Base-by-base conservation (phyloP, 2,329 filamentous ascomycete species). In the Aureobasidium leucospermi region DNA sequence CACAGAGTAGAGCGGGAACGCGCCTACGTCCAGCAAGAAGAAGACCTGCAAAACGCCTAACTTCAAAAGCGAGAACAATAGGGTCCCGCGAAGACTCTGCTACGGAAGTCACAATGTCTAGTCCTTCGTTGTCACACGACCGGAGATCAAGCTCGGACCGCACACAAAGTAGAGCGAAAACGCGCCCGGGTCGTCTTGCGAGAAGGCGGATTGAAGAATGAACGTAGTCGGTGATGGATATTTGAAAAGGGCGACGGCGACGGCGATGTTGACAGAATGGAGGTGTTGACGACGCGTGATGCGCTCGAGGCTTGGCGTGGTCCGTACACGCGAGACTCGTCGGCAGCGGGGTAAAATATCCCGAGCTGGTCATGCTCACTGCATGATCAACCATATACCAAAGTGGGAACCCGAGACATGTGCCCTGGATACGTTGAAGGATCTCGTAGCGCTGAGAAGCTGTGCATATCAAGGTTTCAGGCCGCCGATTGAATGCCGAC, bases 1-100 rank as follows among this genome's bases (percentile, higher is more conserved):
- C 32, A 51, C 47, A 36, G 32, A 38, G 47, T 51, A 51, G 28
- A 51, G 47, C 47, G 47, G 19, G 15, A 51, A 51, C 47, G 47
- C 47, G 19, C 32, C 47, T 32, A 51, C 47, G 32, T 51, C 47
- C 47, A 23, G 47, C 47, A 19, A 51, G 47, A 51, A 51, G 32
- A 51, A 51, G 47, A 9, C 31, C 5, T 16, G 43, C 15, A 9
- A 15, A 15, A 4, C n/a, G 15, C 32, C 13, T 8, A 32, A 51
- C 32, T 51, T 51, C 32, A 23, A 38, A 38, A 51, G 47, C 47
- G 32, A 23, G 29, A 51, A 8, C 31, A 13, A 51, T 28, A 32
- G 47, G 47, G 47, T 51, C 16, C 19, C 32, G 47, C 47, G 11
- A 51, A 32, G 38, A 51, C 47, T 36, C 32, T 51, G 47, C 47